These are phyloP conservation scores for Rhizopogon parksii DNA, from an alignment of 1,284 basidiomycete genomes.

Conservation along the genomic window DNA sequence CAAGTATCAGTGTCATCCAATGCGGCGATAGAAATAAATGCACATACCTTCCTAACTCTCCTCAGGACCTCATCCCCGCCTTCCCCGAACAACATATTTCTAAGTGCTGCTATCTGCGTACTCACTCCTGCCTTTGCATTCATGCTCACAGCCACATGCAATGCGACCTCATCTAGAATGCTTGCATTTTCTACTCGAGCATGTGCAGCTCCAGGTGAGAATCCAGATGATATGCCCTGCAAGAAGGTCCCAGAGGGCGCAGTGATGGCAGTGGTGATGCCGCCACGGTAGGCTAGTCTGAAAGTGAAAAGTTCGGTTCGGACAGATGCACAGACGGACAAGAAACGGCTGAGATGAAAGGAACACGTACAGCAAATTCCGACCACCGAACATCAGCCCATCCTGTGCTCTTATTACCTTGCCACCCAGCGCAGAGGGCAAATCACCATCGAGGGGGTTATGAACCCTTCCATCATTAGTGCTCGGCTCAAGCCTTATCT, in stretches of 20 bases:
- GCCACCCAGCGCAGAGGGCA: slow-evolving; percentile 43
- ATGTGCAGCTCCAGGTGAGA: slow-evolving; percentile 55
- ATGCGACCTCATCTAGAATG: slow-evolving; percentile 58
- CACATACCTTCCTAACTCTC: slow-evolving; percentile 52
- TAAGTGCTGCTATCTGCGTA: slow-evolving; percentile 66
- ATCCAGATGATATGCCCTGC: slow-evolving; percentile 60
- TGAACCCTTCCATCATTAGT: slow-evolving; percentile 58
- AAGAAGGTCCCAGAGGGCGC: slow-evolving; percentile 52
- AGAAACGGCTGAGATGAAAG: slow-evolving; percentile 15
- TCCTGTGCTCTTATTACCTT: slow-evolving; percentile 59
- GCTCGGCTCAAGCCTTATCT: slow-evolving; percentile 57
- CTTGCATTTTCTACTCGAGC: slow-evolving; percentile 59
- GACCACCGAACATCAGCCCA: slow-evolving; percentile 63
- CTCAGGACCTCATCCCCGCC: slow-evolving; percentile 47
- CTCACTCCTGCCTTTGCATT: slow-evolving; percentile 47
- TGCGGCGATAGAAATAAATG: slow-evolving; percentile 1
- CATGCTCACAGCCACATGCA: slow-evolving; percentile 61
- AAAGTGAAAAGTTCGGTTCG: not conserved
- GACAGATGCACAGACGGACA: slow-evolving; percentile 8
- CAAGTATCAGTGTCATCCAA: not conserved
- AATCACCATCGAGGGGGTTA: slow-evolving; percentile 41
- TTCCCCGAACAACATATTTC: slow-evolving; percentile 47
- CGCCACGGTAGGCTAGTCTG: slow-evolving; percentile 59
- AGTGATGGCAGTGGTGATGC: slow-evolving; percentile 57
- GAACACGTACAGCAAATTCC: slow-evolving; percentile 57